Conservation (phyloP, 2,329 filamentous ascomycete species). For the Pseudogymnoascus sp. region DNA sequence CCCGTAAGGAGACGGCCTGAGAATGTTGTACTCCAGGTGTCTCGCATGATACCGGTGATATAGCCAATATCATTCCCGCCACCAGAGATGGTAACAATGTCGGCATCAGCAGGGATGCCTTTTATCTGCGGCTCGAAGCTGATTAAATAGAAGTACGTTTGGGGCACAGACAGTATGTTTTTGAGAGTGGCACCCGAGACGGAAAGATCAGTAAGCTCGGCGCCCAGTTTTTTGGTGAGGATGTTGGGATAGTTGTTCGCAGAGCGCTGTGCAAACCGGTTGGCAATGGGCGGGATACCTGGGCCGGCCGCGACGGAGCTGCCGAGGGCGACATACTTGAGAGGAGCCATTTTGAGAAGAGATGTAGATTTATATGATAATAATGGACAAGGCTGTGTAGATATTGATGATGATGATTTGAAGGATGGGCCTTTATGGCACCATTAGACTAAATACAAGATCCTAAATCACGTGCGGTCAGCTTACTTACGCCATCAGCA, state of each 20-base stretch:
- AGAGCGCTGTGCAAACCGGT: constrained; percentile 29
- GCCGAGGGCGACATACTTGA: constrained; percentile 1
- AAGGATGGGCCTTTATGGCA: neutral
- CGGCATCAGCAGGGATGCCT: constrained; percentile 30
- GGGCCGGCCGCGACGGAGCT: constrained; percentile 19
- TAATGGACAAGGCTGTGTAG: neutral
- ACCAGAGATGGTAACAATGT: constrained; percentile 34
- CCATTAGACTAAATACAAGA: neutral
- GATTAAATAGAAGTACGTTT: constrained; percentile 22
- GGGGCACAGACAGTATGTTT: constrained; percentile 33
- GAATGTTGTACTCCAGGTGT: constrained; percentile 23
- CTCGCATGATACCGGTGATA: constrained; percentile 32
- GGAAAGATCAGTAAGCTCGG: constrained; percentile 29
- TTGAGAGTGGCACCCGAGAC: constrained; percentile 36
- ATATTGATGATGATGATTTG: neutral
- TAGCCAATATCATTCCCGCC: constrained; percentile 38
- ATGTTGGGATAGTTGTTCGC: constrained; percentile 34
- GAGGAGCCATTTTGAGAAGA: neutral
- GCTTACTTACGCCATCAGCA: neutral
- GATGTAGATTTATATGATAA: neutral
- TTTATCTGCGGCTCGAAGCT: constrained; percentile 34
- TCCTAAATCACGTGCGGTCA: neutral
- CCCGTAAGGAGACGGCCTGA: neutral
- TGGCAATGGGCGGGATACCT: constrained; percentile 30
- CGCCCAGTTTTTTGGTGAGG: constrained; percentile 23